These are phyloP conservation scores for Keithomyces neogunnii DNA, from an alignment of 2,329 filamentous ascomycete genomes.

Conservation along the genomic window DNA sequence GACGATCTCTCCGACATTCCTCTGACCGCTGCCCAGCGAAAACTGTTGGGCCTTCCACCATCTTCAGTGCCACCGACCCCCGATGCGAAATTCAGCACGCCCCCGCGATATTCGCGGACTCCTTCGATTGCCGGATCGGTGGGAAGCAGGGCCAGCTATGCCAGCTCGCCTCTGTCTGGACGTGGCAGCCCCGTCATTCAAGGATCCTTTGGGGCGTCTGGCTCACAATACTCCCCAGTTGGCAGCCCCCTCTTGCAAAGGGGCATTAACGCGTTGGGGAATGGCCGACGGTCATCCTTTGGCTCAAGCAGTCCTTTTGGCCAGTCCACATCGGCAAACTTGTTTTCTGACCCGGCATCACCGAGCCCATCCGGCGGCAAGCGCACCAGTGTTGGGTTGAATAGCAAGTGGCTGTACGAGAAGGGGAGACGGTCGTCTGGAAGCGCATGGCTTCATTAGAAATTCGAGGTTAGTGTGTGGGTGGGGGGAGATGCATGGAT, in stretches of 20 bases:
- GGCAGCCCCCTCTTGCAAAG: slow-evolving; percentile 59
- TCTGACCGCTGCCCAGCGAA: slow-evolving; percentile 67
- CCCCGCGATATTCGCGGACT: slow-evolving; percentile 76
- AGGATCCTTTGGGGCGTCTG: slow-evolving; percentile 23
- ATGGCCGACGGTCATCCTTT: slow-evolving; percentile 53
- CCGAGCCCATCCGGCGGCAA: slow-evolving; percentile 61
- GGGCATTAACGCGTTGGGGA: slow-evolving; percentile 42
- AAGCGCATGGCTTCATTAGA: slow-evolving; percentile 29
- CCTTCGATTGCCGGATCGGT: slow-evolving; percentile 56
- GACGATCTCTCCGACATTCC: slow-evolving; percentile 85
- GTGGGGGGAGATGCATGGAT: background rate
- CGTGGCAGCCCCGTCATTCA: slow-evolving; percentile 39
- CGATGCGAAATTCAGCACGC: slow-evolving; percentile 66
- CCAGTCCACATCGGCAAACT: slow-evolving; percentile 36
- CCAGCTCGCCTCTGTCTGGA: slow-evolving; percentile 50
- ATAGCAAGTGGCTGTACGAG: slow-evolving; percentile 94
- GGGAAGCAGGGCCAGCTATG: slow-evolving; percentile 48
- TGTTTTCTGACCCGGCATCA: slow-evolving; percentile 53
- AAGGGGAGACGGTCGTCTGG: slow-evolving; percentile 55
- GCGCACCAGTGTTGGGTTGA: slow-evolving; percentile 67
- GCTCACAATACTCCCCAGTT: slow-evolving; percentile 37
- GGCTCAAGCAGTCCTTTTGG: slow-evolving; percentile 47
- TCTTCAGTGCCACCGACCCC: slow-evolving; percentile 55
- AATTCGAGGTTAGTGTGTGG: slow-evolving; percentile 1
- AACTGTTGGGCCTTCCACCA: slow-evolving; percentile 72